phyloP scores from a whole-genome alignment of 805 yeast genomes.

The Saturnispora gosingensis region DNA sequence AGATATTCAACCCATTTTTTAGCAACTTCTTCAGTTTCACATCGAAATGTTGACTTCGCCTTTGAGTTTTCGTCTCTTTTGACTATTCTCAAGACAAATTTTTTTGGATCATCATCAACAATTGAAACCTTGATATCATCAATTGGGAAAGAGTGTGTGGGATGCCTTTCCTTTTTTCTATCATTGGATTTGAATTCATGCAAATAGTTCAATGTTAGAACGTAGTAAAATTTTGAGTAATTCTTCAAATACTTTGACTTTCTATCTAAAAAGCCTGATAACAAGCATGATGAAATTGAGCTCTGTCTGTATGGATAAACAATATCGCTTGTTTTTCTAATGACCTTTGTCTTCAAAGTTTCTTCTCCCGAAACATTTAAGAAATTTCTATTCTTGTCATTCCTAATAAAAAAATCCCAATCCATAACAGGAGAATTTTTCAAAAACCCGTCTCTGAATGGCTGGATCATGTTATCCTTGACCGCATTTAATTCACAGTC shows the following conservation, averaged over 20 bases:
- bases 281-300: slow-evolving; percentile 41
- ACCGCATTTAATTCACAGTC: slow-evolving; percentile 40
- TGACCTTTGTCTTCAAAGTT: slow-evolving; percentile 27
- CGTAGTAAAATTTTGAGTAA: slow-evolving; percentile 55
- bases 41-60: slow-evolving; percentile 31
- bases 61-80: slow-evolving; percentile 20
- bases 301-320: slow-evolving; percentile 46
- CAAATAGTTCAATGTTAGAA: slow-evolving; percentile 54
- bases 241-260: slow-evolving; percentile 54
- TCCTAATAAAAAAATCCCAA: slow-evolving; percentile 58
- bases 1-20: slow-evolving; percentile 48
- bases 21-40: slow-evolving; percentile 36
- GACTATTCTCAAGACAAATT: slow-evolving; percentile 32
- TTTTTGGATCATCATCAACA: slow-evolving; percentile 27
- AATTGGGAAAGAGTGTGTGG: slow-evolving; percentile 33
- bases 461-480: slow-evolving; percentile 44
- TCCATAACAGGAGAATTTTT: slow-evolving; percentile 53
- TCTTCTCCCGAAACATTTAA: slow-evolving; percentile 29
- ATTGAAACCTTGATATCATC: slow-evolving; percentile 27
- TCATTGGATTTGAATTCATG: slow-evolving; percentile 58
- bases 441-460: slow-evolving; percentile 41
- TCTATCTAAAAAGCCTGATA: slow-evolving; percentile 52
- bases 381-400: slow-evolving; percentile 34
- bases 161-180: slow-evolving; percentile 44
- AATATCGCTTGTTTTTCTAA: slow-evolving; percentile 41